Conservation (phyloP, 2,329 filamentous ascomycete genomes). For the Penicillium sp. region DNA sequence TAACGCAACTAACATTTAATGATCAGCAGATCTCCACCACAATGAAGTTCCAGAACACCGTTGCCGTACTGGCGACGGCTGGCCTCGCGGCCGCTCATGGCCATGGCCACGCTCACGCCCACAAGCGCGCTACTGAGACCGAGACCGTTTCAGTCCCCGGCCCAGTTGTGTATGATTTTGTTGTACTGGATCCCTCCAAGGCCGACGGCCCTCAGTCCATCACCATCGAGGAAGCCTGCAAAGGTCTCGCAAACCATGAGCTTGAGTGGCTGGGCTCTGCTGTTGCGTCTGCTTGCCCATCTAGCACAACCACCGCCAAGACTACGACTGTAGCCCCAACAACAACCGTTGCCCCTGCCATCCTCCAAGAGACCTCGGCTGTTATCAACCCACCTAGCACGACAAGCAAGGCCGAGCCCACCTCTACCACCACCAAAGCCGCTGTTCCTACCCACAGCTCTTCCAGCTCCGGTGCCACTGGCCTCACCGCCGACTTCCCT, state of each 20-base stretch:
- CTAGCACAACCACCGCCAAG: conserved; percentile 23
- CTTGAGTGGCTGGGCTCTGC: conserved; percentile 64
- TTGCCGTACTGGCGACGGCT: conserved; percentile 43
- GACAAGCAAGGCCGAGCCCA: conserved; percentile 18
- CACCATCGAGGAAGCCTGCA: conserved; percentile 58
- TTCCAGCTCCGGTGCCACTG: conserved; percentile 43
- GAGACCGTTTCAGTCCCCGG: conserved; percentile 57
- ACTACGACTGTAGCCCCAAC: conserved; percentile 32
- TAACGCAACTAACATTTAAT: conserved; percentile 1
- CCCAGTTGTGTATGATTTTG: conserved; percentile 69
- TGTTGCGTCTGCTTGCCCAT: conserved; percentile 53
- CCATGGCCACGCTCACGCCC: conserved; percentile 43
- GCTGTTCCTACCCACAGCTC: conserved; percentile 18
- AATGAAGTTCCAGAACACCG: conserved; percentile 43
- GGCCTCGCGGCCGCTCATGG: conserved; percentile 45
- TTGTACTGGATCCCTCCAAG: conserved; percentile 60
- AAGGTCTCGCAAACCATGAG: conserved; percentile 68
- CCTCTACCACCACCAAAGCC: conserved; percentile 19
- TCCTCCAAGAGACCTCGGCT: conserved; percentile 54
- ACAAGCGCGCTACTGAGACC: conserved; percentile 43
- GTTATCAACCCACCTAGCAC: conserved; percentile 33
- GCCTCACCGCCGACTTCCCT: conserved; percentile 69
- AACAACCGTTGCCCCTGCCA: conserved; percentile 34
- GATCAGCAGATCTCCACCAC: conserved; percentile 11
- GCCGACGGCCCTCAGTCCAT: conserved; percentile 19